Percentiles rank a stretch among this genome's conserved stretches.
Conservation (phyloP, 2,329 filamentous ascomycete species). For the Alternaria hordeiaustralica region DNA sequence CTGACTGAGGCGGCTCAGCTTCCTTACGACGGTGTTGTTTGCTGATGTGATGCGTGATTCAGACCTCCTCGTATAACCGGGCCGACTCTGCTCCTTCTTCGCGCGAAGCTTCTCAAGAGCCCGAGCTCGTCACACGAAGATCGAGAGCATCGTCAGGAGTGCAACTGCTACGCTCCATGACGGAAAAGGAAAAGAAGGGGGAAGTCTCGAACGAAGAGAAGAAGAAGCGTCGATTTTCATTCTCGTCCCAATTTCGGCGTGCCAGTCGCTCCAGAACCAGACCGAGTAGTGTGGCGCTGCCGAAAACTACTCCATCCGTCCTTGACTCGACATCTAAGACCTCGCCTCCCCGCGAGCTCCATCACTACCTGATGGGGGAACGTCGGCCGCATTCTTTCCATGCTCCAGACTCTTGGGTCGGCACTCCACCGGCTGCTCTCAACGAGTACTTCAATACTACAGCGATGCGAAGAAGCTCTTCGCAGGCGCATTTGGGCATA, state of each 20-base stretch:
- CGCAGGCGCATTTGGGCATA: constrained; percentile 25
- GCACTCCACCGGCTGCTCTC: constrained; percentile 12
- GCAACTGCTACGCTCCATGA: constrained; percentile 8
- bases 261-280: constrained; percentile 40
- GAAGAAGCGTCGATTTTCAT: constrained; percentile 40
- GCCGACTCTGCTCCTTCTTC: constrained; percentile 37
- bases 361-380: constrained; percentile 16
- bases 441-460: constrained; percentile 17
- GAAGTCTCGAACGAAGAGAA: constrained; percentile 29
- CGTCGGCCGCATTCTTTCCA: constrained; percentile 40
- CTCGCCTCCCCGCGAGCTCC: constrained; percentile 34
- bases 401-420: constrained; percentile 38
- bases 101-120: constrained; percentile 40
- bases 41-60: constrained; percentile 48
- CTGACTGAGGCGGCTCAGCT: neutral
- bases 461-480: constrained; percentile 4
- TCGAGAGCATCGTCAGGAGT: constrained; percentile 19
- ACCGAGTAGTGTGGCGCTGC: constrained; percentile 38
- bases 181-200: constrained; percentile 16
- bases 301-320: constrained; percentile 18
- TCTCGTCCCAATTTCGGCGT: constrained; percentile 44
- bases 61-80: constrained; percentile 29
- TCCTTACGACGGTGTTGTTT: constrained; percentile 25
- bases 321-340: constrained; percentile 22
- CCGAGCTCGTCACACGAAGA: constrained; percentile 30